Evolutionary conservation across 2,329 filamentous ascomycete species (phyloP), one percentile per base, ranked within the genome.

Genomic region (Microdochium trichocladiopsis): DNA sequence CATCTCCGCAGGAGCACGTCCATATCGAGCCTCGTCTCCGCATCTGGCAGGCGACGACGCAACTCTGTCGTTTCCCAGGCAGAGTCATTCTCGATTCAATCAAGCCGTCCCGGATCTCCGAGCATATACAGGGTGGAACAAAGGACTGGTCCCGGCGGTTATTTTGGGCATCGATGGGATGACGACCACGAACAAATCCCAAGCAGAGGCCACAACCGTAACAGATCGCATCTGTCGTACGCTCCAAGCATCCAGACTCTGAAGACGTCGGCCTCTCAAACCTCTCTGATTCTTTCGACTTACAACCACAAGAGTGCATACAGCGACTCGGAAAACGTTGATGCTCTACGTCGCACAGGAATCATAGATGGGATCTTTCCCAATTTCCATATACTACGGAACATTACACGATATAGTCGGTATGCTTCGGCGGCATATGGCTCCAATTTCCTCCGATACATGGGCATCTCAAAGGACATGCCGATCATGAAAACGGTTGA

Each of bases 371-470:
- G 80, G 1, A 74, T 81, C 49, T 86, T 86, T 50, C 84, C 84
- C 0, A 66, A 72, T 4, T 75, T 75, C 28, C 83, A 84, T 57
- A 69, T 87, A 8, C 69, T 86, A 10, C 73, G 76, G 28, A 87
- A 85, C 59, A 80, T 86, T 23, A 78, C 78, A 2, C 73, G 83
- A 33, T 87, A 85, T 55, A 84, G 86, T 70, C 76, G 80, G 2
- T 87, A 84, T 59, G 82, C 83, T 1, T 86, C 83, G 2, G 83
- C 84, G 1, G 81, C 82, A 0, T 87, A 87, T 52, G 83, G 84
- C 0, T 81, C 80, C 1, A 76, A 76, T 47, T 86, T 87, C 54
- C 71, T 87, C 48, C 78, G 79, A 51, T 72, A 85, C 22, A 74
- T 86, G 70, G 82, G 83, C 2, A 84, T 87, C 25, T 74, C 74